A percentile compares a stretch with the other conserved stretches of the same genome.
Evolutionary conservation across 176 grass and related monocot genomes (phyloP).

Genomic region (Rhynchospora tenuis): DNA sequence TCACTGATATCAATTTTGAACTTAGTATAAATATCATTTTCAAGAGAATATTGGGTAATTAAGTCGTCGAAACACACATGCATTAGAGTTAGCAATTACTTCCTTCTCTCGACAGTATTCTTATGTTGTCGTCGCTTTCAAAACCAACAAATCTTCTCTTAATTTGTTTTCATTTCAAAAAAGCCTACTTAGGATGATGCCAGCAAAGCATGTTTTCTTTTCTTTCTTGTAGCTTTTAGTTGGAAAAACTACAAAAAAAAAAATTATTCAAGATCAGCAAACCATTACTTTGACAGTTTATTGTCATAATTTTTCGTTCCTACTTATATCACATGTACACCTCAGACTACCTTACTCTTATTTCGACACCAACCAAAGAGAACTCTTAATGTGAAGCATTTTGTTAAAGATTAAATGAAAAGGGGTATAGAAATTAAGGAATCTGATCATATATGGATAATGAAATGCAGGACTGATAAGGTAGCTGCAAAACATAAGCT

Average conservation of each 20-base stretch:
- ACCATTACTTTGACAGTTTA: not conserved
- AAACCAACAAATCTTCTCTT: not conserved
- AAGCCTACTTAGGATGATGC: not conserved
- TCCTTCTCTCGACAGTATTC: slow-evolving; percentile 1
- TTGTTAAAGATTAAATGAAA: too few relatives aligned
- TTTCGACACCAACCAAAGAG: too few relatives aligned
- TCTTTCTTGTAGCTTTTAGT: not conserved
- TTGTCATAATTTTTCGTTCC: too few relatives aligned
- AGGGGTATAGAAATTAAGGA: too few relatives aligned
- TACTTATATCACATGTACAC: too few relatives aligned
- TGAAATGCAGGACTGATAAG: too few relatives aligned
- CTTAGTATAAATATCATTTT: not conserved
- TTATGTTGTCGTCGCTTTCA: not conserved
- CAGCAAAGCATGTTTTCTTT: not conserved
- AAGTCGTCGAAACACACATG: not conserved
- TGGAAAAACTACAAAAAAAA: not conserved
- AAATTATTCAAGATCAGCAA: not conserved
- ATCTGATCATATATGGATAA: too few relatives aligned
- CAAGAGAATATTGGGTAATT: not conserved
- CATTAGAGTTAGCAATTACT: not conserved
- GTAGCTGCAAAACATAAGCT: too few relatives aligned
- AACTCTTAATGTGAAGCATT: too few relatives aligned
- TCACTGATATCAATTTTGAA: slow-evolving; percentile 13
- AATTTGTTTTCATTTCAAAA: not conserved
- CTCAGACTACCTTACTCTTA: too few relatives aligned